Evolutionary conservation across 768 basidiomycete genomes (phyloP).

Genomic region (Suillus bovinus): DNA sequence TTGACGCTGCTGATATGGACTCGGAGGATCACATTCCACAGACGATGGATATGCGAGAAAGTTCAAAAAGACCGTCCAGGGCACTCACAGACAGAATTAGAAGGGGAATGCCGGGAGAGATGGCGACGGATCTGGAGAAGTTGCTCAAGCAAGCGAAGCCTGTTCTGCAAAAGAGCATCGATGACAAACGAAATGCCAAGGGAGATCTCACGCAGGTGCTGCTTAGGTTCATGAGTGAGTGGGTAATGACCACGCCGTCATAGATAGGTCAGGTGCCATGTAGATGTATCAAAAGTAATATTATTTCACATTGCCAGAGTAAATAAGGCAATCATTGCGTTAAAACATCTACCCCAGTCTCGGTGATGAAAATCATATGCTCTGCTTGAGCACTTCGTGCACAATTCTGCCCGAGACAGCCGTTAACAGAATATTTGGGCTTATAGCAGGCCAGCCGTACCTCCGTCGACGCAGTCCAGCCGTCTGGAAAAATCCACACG

Average conservation of each 20-base stretch:
- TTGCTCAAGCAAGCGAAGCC: conserved; percentile 66
- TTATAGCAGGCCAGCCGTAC: conserved; percentile 37
- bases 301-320: background rate
- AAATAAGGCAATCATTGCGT: conserved; percentile 41
- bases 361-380: conserved; percentile 85
- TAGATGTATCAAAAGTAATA: conserved; percentile 15
- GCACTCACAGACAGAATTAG: conserved; percentile 65
- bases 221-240: conserved; percentile 63
- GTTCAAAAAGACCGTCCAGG: conserved; percentile 43
- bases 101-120: conserved; percentile 79
- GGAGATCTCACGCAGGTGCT: conserved; percentile 65
- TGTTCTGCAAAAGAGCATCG: conserved; percentile 59
- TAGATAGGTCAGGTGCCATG: background rate
- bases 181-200: conserved; percentile 36
- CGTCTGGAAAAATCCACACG: conserved; percentile 84
- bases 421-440: conserved; percentile 5
- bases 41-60: conserved; percentile 19
- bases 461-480: conserved; percentile 92
- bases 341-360: conserved; percentile 74
- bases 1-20: conserved; percentile 45
- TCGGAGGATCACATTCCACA: conserved; percentile 39
- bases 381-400: conserved; percentile 85
- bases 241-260: conserved; percentile 43
- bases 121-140: conserved; percentile 69
- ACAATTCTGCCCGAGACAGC: conserved; percentile 53